Evolutionary conservation across 2,329 filamentous ascomycete species (phyloP), one percentile per base, ranked within the genome.

Genomic region (Penicillium hordei): DNA sequence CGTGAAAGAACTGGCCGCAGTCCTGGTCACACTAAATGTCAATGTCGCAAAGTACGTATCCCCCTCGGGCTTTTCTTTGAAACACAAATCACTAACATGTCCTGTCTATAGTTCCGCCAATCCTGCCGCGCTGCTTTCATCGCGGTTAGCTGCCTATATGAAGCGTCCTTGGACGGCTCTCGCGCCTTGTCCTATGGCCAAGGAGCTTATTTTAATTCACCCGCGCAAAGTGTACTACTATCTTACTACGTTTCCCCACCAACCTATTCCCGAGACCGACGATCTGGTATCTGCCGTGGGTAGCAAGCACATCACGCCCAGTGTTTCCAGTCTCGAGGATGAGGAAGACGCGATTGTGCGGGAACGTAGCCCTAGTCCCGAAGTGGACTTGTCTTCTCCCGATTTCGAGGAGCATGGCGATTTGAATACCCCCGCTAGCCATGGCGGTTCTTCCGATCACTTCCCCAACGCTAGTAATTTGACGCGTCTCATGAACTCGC

Each of bases 181-280:
- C 51, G 82, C 88, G 50, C 91, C 89, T 52, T 97, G 94, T 76
- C 93, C 94, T 4, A 79, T 97, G 55, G 91, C 90, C 51, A 97
- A 97, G 78, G 91, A 96, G 76, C 85, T 97, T 54, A 91, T 97
- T 73, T 88, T 90, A 40, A 89, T 93, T 42, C 93, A 97, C 73
- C 94, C 94, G 21, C 89, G 93, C 72, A 91, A 94, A 75, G 93
- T 95, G 46, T 97, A 96, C 81, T 97, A 95, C 78, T 97, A 93
- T 78, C 85, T 99, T 59, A 96, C 91, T 39, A 96, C 90, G n/a
- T 89, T 84, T 70, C 87, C 90, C 46, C 90, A 89, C 70, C 91
- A 93, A 72, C 86, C 91, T 38, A 86, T 97, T 21, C 91, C 91
- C 2, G 85, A 89, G 63, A 82, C 80, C 52, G 79, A 81, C 56